Evolutionary conservation across 352 stramenopile genomes (phyloP), one percentile per base, ranked within the genome.

Genomic region (Globisporangium barbulae): DNA sequence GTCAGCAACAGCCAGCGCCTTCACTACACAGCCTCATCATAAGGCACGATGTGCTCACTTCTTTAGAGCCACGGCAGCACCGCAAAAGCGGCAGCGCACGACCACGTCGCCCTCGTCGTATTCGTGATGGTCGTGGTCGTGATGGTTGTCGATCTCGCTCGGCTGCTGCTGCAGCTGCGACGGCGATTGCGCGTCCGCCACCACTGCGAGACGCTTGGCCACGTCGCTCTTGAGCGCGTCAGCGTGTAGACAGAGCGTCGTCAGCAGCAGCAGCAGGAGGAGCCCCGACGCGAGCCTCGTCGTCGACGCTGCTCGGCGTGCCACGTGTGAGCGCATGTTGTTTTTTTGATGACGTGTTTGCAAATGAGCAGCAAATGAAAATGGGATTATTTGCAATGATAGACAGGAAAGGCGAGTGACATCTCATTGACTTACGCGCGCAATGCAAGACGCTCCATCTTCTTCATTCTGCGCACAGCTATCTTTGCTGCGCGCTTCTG

Each of bases 31-130:
- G 12, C 21, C 7, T 28, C 25, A 21, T 22, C 9, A 19, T 53
- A 28, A 42, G 15, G 15, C 30, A n/a, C 12, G 31, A 42, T 5
- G 0, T 1, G 65, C 72, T 31, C 66, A 95, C 86, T 70, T 73
- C 48, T 91, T 93, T 42, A 68, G 72, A 4, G 84, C 84, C 28
- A 93, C 75, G 35, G 75, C 72, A 17, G 84, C 86, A 21, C 86
- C 86, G 50, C 86, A 95, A 42, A 87, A 81, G 61, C 86, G 86
- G 71, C 86, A 95, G 64, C 86, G 86, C 50, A 95, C 72, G 0
- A 79, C 63, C 0, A 73, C 59, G n/a, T 67, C 75, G 33, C 75
- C 47, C 4, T 64, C 19, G 1, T 70, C 50, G 15, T 59, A 25
- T 3, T 70, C 50, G 44, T 66, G 53, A n/a, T 72, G 50, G 13